These are phyloP conservation scores for Lyophyllum decastes DNA, from an alignment of 768 basidiomycete genomes.

Conservation along the genomic window DNA sequence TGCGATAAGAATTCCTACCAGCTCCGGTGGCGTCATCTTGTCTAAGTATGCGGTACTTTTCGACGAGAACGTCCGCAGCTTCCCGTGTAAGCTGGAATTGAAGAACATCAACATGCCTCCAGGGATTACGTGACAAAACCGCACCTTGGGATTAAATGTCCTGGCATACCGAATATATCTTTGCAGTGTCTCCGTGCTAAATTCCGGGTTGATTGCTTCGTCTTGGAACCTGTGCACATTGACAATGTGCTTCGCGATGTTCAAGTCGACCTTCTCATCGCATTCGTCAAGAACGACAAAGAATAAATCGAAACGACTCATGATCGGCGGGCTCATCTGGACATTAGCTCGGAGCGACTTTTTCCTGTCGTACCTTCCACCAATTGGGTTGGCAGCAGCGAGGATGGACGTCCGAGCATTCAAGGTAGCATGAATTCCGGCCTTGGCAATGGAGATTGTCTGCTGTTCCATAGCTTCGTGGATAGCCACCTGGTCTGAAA, in stretches of 20 bases:
- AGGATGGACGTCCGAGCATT: constrained; percentile 98
- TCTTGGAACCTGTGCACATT: constrained; percentile 96
- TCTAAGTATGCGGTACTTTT: constrained; percentile 89
- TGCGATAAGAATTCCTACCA: constrained; percentile 91
- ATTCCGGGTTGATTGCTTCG: constrained; percentile 94
- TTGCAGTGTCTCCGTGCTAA: constrained; percentile 95
- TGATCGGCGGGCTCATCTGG: constrained; percentile 97
- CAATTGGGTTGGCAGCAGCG: constrained; percentile 97
- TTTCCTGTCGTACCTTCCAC: constrained; percentile 95
- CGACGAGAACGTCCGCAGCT: constrained; percentile 90
- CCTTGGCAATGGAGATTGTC: constrained; percentile 98
- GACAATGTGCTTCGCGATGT: constrained; percentile 96
- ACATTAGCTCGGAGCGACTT: constrained; percentile 90
- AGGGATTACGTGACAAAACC: constrained; percentile 9
- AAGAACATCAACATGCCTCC: constrained; percentile 1
- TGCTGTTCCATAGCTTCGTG: constrained; percentile 99
- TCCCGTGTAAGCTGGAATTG: constrained; percentile 81
- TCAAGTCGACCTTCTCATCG: constrained; percentile 87
- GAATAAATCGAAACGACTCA: constrained; percentile 98
- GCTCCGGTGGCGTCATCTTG: constrained; percentile 91
- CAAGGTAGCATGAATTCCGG: constrained; percentile 97
- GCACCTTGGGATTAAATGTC: constrained; percentile 96
- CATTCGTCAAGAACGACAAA: constrained; percentile 98
- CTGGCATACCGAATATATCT: constrained; percentile 96
- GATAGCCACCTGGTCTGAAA: constrained; percentile 97